Base-by-base conservation (phyloP, 768 basidiomycete species). In the Termitomyces sp. region DNA sequence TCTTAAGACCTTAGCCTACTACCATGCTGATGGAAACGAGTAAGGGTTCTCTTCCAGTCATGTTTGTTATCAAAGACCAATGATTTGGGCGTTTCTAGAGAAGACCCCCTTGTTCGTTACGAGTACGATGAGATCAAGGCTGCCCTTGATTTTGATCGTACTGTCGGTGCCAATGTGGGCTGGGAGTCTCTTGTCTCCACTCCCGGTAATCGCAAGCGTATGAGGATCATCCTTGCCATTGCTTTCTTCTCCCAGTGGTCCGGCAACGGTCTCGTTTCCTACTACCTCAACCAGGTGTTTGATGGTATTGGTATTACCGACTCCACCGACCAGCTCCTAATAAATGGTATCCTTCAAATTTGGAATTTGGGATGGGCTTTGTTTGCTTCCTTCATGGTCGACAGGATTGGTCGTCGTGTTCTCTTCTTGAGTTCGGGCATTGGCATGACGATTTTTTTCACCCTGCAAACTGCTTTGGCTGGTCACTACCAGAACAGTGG, bases 161-260 rank as follows among this genome's bases (percentile, higher is more conserved):
- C 70, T 3, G 85, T 83, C 45, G 78, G 78, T 18, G 68, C 76
- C 54, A 84, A 83, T 61, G 73, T 88, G 46, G 86, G 85, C 59
- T 93, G 86, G 86, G 84, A 80, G 66, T 78, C 87, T 3, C 80
- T 94, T 63, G 72, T 91, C 67, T 66, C 75, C 45, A 89, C 81
- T 47, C 70, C 78, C 31, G 91, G 90, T 54, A 93, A 93, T 79
- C 76, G 83, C 62, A 85, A 78, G 71, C 89, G 92, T 58, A 80
- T 93, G 80, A 73, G 81, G 57, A 88, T 92, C 70, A 88, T 93
- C 69, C 69, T 89, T 61, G 87, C 86, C 49, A 75, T 92, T 57
- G 89, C 88, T 49, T 88, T 88, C 80, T 91, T 92, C 80, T 91
- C 89, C 2, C 88, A 90, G 65, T 91, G 89, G 90, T 91, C 88